Base-by-base conservation (phyloP, 2,329 filamentous ascomycete genomes). In the Cryoendolithus antarcticus region DNA sequence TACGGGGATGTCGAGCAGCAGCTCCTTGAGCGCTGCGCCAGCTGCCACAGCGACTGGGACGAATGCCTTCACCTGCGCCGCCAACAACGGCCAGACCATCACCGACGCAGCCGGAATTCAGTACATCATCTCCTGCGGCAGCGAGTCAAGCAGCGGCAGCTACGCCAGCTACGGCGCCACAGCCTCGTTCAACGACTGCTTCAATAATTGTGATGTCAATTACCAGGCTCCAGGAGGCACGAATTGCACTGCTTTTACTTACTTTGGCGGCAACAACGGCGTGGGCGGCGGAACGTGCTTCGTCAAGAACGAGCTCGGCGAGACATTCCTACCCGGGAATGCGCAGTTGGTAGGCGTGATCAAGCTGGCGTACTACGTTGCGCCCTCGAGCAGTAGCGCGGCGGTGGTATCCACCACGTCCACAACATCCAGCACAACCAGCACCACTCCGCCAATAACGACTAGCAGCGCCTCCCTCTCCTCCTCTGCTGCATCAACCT, bases 211-310 rank as follows among this genome's bases (percentile, higher is more conserved):
- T 37, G 48, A 50, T 30, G 31, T 11, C 21, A 37, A 37, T 9
- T 38, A 21, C 10, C 19, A 21, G 6, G 9, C 9, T n/a, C 30
- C 10, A 12, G 30, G 30, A n/a, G 30, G 10, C 12, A n/a, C 40
- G 3, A 41, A 38, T 8, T 54, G 50, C 40, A 44, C 40, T 9
- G 51, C 40, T 3, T 52, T 47, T 41, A 46, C 43, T 3, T 54
- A 49, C 37, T 32, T 44, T 2, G 46, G 48, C 15, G 45, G 44
- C 9, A 40, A 39, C 9, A 47, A 48, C 32, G 49, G 50, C 7
- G 41, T 39, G 12, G 50, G 50, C 13, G 38, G 43, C 9, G 51
- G 51, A 9, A 48, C 41, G 6, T 54, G 52, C 32, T 50, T 41
- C 39, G 37, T 52, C 13, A 52, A 53, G 31, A 39, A 30, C n/a